Evolutionary conservation across 805 yeast species (phyloP), one percentile per base, ranked within the genome.

Genomic region (Candida nonsorbophila): DNA sequence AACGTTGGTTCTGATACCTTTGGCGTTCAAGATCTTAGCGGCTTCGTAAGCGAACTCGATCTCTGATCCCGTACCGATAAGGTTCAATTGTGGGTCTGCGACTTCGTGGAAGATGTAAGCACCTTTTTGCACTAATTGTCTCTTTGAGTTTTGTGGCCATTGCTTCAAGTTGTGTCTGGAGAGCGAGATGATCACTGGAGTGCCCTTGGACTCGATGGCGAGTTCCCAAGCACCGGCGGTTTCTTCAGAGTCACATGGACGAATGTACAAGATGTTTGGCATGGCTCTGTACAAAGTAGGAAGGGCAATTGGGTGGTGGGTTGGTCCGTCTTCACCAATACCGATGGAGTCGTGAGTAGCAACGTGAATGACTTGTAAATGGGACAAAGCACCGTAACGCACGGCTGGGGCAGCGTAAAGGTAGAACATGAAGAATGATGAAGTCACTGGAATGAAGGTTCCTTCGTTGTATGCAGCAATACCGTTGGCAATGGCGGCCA

Each of bases 261-360:
- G 58, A 60, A 74, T 63, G 34, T 64, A 72, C 45, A 53, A 51
- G 24, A 58, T 27, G 53, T 71, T 71, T 37, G 77, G 77, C 33
- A 64, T 49, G 23, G 77, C 67, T 42, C 77, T 62, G 57, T 67
- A 62, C 47, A 70, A 71, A 14, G 70, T 66, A 24, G 71, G 47
- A 20, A 73, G 55, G 46, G 67, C 76, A 37, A 71, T 67, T 32
- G 77, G 77, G 52, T 71, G 77, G 40, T 71, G 77, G 25, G 77
- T 71, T 22, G 77, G 77, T 24, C 77, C 77, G 39, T 71, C 77
- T 55, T 71, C 77, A 41, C 77, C 77, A 14, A 65, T 62, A 44
- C 77, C 77, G 38, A 72, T 70, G 15, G 77, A 71, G 51, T 72
- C 77, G 53, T 71, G 77, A 24, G 77, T 72, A 21, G 73, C 77